These are phyloP conservation scores for Pseudopithomyces chartarum DNA, from an alignment of 2,329 filamentous ascomycete genomes.

Conservation along the genomic window DNA sequence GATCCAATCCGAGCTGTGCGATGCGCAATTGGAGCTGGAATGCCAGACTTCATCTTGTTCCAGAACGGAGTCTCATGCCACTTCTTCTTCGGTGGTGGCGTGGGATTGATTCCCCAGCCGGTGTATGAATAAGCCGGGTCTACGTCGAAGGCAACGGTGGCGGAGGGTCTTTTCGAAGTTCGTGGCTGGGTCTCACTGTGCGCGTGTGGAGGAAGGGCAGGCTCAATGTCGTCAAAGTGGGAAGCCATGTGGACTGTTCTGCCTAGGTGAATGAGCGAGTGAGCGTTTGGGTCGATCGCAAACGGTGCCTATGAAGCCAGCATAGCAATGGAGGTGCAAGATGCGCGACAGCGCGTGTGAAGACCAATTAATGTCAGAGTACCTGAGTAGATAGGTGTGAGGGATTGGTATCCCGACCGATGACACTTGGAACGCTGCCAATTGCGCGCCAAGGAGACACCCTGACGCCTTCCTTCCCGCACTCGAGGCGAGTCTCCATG, in stretches of 20 bases:
- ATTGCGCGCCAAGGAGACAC: background rate
- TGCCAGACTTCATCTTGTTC: slow-evolving; percentile 13
- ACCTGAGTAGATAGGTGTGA: background rate
- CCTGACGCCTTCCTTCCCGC: background rate
- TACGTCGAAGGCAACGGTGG: background rate
- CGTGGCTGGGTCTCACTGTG: background rate
- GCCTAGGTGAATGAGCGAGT: background rate
- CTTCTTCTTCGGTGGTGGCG: slow-evolving; percentile 10
- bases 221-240: slow-evolving; percentile 7
- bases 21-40: slow-evolving; percentile 24
- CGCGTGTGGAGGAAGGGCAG: slow-evolving; percentile 4
- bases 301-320: background rate
- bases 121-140: background rate
- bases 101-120: background rate
- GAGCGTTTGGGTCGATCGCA: background rate
- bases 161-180: background rate
- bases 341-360: background rate
- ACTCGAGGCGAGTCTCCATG: background rate
- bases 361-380: background rate
- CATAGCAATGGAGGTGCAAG: background rate
- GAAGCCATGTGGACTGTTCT: background rate
- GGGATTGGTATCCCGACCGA: background rate
- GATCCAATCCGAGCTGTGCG: slow-evolving; percentile 30
- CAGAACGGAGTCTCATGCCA: slow-evolving; percentile 8
- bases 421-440: background rate